Base-by-base conservation (phyloP, 371 early-diverging fungal species). In the Haplosporangium sp. region DNA sequence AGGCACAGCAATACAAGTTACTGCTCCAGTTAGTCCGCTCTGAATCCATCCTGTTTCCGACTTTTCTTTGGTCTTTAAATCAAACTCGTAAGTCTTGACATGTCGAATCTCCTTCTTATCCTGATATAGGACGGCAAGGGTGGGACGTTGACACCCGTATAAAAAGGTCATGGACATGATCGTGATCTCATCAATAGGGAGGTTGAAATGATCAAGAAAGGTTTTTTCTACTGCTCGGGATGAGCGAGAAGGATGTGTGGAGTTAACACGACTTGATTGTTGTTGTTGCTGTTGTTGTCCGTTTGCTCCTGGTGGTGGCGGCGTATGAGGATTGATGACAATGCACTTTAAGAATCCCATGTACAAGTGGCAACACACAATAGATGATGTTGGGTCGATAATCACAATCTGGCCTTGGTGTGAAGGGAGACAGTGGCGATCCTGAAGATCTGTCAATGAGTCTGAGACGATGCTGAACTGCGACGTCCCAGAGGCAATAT, bases 121-220 rank as follows among this genome's bases (percentile, higher is more conserved):
- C 72, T 95, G 92, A 63, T 92, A 91, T 2, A 97, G 83, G 19
- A 97, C 87, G 7, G 91, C 89, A 9, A 96, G 83, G 5, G 90
- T 87, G 0, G 94, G 92, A 48, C 82, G 73, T 2, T 70, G 61
- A 6, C 74, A 72, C n/a, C 85, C 84, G 34, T 90, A 86, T 57
- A 95, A 71, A 68, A 96, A 93, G 15, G 86, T 83, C 75, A 95
- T 86, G 0, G 90, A 87, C 9, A 94, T 72, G 2, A 96, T 87
- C 2, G 87, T 81, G 39, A 94, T 86, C 69, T 95, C 96, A 8
- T 89, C 89, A 37, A 96, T 85, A 39, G 94, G 90, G 39, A 70
- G 58, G 47, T 71, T 71, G 57, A 64, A 66, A 10, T 59, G 67
- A 20, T 76, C 76, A 47, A 76, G 13, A 44, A 76, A 84, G 35